These are phyloP conservation scores for Nectriaceae sp. DNA, from an alignment of 2,329 filamentous ascomycete genomes.

Conservation along the genomic window DNA sequence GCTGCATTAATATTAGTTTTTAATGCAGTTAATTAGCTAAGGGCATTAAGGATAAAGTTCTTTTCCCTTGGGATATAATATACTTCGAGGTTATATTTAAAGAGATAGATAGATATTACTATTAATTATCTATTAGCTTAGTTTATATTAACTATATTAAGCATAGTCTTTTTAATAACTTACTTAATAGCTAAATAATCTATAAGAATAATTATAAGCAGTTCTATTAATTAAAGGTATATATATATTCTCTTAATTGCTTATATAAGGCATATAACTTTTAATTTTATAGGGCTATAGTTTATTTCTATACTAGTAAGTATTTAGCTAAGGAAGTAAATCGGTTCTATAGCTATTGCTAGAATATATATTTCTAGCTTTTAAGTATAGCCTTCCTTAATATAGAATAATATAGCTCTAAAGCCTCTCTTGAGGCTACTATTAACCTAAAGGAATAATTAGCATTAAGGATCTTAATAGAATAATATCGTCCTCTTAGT, in stretches of 20 bases:
- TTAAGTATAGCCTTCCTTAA: background rate
- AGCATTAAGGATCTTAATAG: background rate
- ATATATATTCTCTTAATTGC: background rate
- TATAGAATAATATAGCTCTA: background rate
- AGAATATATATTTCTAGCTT: background rate
- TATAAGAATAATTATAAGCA: background rate
- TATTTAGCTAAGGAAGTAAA: background rate
- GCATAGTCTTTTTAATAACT: background rate
- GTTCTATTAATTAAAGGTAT: background rate
- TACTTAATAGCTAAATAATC: background rate
- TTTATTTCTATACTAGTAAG: background rate
- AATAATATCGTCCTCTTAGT: background rate
- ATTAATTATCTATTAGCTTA: background rate
- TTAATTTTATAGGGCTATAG: background rate
- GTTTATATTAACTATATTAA: background rate
- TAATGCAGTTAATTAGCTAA: background rate
- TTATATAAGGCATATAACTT: background rate
- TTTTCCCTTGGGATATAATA: constrained; percentile 1
- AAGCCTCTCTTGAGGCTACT: background rate
- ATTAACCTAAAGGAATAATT: background rate
- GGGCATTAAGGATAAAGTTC: constrained; percentile 3
- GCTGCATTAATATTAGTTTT: background rate
- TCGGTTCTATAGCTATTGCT: background rate
- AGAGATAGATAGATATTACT: constrained; percentile 1
- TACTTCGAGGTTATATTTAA: background rate